Base-by-base conservation (phyloP, 2,329 filamentous ascomycete species). In the Ophiostoma perfectum region DNA sequence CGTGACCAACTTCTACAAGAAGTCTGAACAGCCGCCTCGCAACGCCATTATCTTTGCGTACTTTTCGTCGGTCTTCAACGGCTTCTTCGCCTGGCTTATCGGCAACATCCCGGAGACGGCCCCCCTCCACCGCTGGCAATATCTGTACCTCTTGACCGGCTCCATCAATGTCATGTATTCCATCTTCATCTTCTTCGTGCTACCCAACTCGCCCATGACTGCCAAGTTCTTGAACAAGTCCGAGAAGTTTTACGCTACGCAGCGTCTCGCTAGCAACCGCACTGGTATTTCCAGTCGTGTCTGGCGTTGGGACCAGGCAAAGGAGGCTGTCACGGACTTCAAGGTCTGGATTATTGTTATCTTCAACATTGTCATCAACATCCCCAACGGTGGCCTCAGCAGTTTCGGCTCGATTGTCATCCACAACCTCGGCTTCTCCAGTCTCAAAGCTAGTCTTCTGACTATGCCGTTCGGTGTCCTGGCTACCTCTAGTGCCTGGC, bases 401-500 rank as follows among this genome's bases (percentile, higher is more conserved):
- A 49, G 45, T 8, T 66, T 66, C 55, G 65, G 45, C 14, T 66
- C 65, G 4, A 66, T 66, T 7, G 44, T 66, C 18, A 66, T 66
- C n/a, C 44, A n/a, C 18, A 49, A 49, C 39, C 42, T 66, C 4
- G 65, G 65, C n/a, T 66, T 66, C 41, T 62, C 58, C 8, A 39
- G 36, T 16, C 85, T 87, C 70, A 78, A 80, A 1, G 84, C 86
- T 0, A 86, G 87, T 16, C 77, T 87, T 0, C 84, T 87, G 75
- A 62, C 58, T n/a, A 62, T 62, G 58, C 58, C 58, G 1, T 62
- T 62, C n/a, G 58, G 58, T 16, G n/a, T 62, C 14, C 36, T 62
- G 5, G 0, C 89, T 71, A 80, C 66, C 6, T 36, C 88, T 11
- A 77, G 88, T 16, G 81, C 86, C 0, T 89, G 84, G 0, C 78